phyloP scores from a whole-genome alignment of 208 protist species.

The Trypanosoma caninum region DNA sequence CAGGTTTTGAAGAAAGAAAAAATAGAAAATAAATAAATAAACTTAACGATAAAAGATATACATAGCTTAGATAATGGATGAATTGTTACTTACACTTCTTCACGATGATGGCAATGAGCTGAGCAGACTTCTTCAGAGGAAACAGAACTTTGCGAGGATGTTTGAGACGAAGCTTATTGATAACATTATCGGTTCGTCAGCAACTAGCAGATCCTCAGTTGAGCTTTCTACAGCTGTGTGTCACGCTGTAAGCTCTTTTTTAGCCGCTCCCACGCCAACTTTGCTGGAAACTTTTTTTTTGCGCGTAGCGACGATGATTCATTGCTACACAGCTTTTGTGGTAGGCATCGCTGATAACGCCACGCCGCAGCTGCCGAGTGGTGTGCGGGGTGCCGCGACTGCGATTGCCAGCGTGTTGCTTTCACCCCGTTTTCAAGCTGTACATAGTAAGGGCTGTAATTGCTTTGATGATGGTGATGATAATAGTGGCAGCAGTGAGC shows the following conservation, averaged over 20 bases:
- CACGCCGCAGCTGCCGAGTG: conserved; percentile 9
- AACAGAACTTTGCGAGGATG: background rate
- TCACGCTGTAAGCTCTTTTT: conserved; percentile 13
- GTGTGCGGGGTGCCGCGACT: conserved; percentile 23
- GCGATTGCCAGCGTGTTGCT: conserved; percentile 30
- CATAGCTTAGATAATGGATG: too few relatives aligned
- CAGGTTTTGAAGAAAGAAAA: background rate
- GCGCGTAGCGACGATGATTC: conserved; percentile 19
- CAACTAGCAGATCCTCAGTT: background rate
- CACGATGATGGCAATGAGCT: background rate
- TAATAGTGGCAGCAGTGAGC: background rate
- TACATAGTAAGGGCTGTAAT: too few relatives aligned
- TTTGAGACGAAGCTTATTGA: conserved; percentile 11
- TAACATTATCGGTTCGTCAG: background rate
- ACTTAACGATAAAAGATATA: background rate
- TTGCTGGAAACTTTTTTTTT: conserved; percentile 28
- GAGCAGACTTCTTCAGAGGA: background rate
- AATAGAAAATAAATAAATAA: too few relatives aligned
- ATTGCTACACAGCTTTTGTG: conserved; percentile 24
- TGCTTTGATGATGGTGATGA: background rate
- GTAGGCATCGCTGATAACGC: background rate
- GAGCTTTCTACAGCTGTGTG: conserved; percentile 1
- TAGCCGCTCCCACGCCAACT: background rate
- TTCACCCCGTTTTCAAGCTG: conserved; percentile 5
- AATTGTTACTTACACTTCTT: conserved; percentile 11